Base-by-base conservation (phyloP, 2,329 filamentous ascomycete species). In the Fusarium duplospermum region DNA sequence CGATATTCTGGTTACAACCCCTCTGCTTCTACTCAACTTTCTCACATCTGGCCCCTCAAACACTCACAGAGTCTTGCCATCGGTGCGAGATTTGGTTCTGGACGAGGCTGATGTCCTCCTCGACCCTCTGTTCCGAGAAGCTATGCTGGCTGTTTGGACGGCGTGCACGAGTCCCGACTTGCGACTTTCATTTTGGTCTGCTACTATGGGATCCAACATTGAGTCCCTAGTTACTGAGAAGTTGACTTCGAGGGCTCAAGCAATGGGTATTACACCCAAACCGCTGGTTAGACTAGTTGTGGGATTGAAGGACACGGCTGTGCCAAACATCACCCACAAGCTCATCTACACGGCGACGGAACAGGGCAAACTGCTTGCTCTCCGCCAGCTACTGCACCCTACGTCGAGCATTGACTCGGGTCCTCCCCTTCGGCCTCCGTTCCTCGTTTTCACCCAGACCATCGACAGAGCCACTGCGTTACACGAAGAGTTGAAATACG, bases 71-170 rank as follows among this genome's bases (percentile, higher is more conserved):
- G 84, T 87, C 6, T 83, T 97, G 6, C 90, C 93, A 0, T 88
- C 89, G 1, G 92, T 98, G 6, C 88, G 88, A 52, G 91, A 91
- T 60, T 85, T 99, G 20, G 89, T 98, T 38, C 87, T 99, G 4
- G 96, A 99, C 79, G 96, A 99, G 86, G 96, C 95, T 1, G 96
- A 99, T 82, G 95, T 98, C 16, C 91, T 99, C 7, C 89, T 99
- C 13, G 95, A 98, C 78, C 92, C 93, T 18, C 87, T 98, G 6
- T 99, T 99, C 86, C 90, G 93, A 66, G 93, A 96, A 24, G 95
- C 98, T 82, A 98, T 95, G 0, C 86, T 97, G 40, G 89, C 89
- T 5, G 92, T 98, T 71, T 98, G 95, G 95, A 89, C 90, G 47
- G 90, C 93, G 4, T 96, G 96, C 81, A 91, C 87, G 3, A 91